Evolutionary conservation across 1,139 yeast species (phyloP).

Genomic region (Geotrichum candidum): DNA sequence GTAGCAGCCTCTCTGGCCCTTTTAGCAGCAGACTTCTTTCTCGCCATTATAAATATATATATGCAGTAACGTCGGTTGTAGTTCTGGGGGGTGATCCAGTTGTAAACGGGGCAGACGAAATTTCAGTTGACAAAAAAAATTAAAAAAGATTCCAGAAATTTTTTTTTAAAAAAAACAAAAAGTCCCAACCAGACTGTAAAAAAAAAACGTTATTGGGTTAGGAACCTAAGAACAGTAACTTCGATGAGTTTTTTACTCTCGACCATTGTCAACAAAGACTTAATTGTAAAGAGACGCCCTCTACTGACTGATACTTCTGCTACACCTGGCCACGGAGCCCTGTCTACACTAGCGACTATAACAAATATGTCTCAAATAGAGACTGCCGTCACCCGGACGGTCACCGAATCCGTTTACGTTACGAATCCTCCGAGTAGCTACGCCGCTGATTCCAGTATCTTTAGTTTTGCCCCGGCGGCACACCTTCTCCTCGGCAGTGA

Average conservation of each 20-base stretch:
- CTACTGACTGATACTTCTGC: background rate
- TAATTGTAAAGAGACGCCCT: background rate
- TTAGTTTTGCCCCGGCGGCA: background rate
- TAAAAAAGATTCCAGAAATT: background rate
- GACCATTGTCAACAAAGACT: background rate
- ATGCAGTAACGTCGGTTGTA: background rate
- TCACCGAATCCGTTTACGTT: background rate
- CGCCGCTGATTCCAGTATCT: background rate
- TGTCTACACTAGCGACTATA: background rate
- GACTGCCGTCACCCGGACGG: background rate
- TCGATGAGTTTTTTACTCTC: background rate
- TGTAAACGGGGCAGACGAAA: background rate
- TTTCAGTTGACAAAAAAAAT: too few species aligned
- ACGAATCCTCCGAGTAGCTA: background rate
- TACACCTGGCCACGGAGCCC: background rate
- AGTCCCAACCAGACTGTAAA: background rate
- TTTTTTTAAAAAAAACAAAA: background rate
- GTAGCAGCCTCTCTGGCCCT: constrained; percentile 53
- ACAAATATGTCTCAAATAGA: background rate
- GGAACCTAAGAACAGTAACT: background rate
- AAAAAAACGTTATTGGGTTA: background rate
- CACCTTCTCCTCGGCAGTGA: background rate
- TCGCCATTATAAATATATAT: constrained; percentile 50
- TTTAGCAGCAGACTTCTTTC: constrained; percentile 86
- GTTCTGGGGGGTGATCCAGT: background rate